Base-by-base conservation (phyloP, 1,284 basidiomycete genomes). In the Ustilago shanxiensis region DNA sequence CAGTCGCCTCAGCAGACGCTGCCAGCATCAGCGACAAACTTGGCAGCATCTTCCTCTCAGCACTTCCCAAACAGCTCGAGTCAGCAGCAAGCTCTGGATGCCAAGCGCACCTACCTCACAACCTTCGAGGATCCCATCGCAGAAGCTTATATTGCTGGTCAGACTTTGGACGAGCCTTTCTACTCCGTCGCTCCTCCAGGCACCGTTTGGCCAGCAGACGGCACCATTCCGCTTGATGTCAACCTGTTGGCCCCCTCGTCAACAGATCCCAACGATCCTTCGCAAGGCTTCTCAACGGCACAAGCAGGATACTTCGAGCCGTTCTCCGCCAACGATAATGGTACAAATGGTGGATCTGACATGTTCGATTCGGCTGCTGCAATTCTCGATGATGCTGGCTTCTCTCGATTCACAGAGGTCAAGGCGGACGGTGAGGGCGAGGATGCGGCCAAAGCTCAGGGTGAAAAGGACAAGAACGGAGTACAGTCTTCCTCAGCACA, bases 71-170 rank as follows among this genome's bases (percentile, higher is more conserved):
- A 41, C 26, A 58, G 39, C 50, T 55, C 51, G 3, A 49, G 41
- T n/a, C 49, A 51, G 14, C 35, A 68, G 28, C 56, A 58, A 20
- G 44, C 55, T 6, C 53, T 60, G 16, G 39, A 60, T 1, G 39
- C 56, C 0, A 64, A 65, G 14, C 64, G 54, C 45, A 59, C 50
- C 58, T 71, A 76, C 26, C 73, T 76, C 54, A 68, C 44, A 16
- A 71, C 73, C 0, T 76, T 71, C 16, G 68, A 76, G 24, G 73
- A 76, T 39, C 73, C 73, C 11, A 72, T 76, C 45, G 73, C 73
- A 11, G 61, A 76, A 41, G 73, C 73, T 8, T 76, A 76, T 45
- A 76, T 76, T 31, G 68, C 73, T 3, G 68, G 64, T 3, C 73
- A 76, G 39, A 62, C 57, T 0, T 50, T 76, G 1, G 62, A 71